These are phyloP conservation scores for Tylopilus rubrobrunneus DNA, from an alignment of 768 basidiomycete species.

Conservation along the genomic window DNA sequence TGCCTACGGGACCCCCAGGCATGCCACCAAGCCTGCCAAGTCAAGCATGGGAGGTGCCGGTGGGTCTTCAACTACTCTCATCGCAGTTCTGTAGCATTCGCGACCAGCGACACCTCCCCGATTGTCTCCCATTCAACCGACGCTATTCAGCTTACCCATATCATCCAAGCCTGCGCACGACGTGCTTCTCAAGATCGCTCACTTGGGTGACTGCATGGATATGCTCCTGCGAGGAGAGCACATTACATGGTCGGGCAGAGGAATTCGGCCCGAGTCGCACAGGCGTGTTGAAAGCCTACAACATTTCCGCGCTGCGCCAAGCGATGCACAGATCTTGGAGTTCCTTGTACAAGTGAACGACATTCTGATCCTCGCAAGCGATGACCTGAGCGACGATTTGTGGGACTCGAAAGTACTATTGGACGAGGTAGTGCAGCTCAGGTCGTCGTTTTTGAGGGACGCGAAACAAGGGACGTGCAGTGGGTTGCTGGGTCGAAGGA, in stretches of 20 bases:
- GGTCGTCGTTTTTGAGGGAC: constrained; percentile 34
- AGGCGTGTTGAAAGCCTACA: too few species aligned
- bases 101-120: constrained; percentile 13
- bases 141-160: constrained; percentile 13
- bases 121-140: constrained; percentile 18
- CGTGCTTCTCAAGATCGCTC: constrained; percentile 75
- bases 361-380: constrained; percentile 76
- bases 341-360: constrained; percentile 69
- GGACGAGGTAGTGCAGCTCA: constrained; percentile 71
- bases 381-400: constrained; percentile 81
- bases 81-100: constrained; percentile 56
- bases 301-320: constrained; percentile 60
- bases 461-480: constrained; percentile 9
- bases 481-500: constrained; percentile 41
- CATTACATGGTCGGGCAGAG: constrained; percentile 80
- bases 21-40: constrained; percentile 22
- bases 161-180: constrained; percentile 39
- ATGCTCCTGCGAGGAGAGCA: constrained; percentile 77
- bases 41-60: constrained; percentile 25
- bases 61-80: constrained; percentile 62
- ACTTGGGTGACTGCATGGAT: constrained; percentile 85
- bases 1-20: constrained; percentile 83
- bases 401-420: constrained; percentile 88
- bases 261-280: constrained; percentile 64
- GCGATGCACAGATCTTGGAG: constrained; percentile 65